phyloP scores from a whole-genome alignment of 257 asterid species.

The Mentha longifolia region DNA sequence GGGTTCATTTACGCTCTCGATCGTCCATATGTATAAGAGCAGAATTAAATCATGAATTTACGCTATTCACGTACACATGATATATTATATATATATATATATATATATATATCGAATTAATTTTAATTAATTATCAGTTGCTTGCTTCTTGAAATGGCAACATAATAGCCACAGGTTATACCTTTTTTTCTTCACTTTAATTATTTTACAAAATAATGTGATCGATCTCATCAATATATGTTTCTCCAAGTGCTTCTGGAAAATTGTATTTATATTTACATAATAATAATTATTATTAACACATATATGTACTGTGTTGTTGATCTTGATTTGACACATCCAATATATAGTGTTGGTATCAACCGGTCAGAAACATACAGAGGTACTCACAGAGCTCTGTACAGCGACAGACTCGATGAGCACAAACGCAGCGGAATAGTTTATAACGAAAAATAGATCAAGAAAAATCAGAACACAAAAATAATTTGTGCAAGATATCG shows the following conservation, averaged over 20 bases:
- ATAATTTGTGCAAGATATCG: no score
- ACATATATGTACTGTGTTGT: background rate
- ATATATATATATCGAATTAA: background rate
- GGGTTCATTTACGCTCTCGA: constrained; percentile 8
- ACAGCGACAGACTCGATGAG: no score
- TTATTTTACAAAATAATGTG: background rate
- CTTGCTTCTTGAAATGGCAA: constrained; percentile 17
- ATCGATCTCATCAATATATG: background rate
- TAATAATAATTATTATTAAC: background rate
- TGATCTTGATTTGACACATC: constrained; percentile 30
- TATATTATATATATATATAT: no score
- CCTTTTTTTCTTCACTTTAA: background rate
- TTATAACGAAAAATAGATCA: no score
- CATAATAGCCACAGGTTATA: constrained; percentile 5
- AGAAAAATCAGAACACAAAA: no score
- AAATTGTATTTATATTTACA: no score
- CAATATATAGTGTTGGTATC: no score
- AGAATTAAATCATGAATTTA: background rate
- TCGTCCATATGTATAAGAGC: background rate
- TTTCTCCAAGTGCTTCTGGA: constrained; percentile 28
- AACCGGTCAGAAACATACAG: no score
- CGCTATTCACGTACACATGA: no score
- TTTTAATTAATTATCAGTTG: background rate
- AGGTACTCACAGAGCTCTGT: no score
- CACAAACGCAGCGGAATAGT: no score